Evolutionary conservation across 2,329 filamentous ascomycete species (phyloP), one percentile per base, ranked within the genome.

Genomic region (Penicillium concentricum): DNA sequence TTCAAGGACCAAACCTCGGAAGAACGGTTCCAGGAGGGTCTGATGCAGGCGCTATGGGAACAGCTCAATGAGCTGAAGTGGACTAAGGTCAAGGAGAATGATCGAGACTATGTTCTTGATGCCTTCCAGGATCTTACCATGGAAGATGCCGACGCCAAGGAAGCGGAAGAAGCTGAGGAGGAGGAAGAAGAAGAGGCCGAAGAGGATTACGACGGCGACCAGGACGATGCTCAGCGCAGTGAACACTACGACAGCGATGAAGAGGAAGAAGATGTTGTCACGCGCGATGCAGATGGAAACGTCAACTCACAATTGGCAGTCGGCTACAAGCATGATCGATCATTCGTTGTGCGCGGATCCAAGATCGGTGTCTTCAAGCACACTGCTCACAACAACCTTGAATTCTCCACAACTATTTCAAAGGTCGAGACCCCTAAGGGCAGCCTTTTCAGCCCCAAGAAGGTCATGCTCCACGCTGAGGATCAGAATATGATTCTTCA

Each of bases 291-390:
- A 51, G 90, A 94, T 64, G 89, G 88, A 41, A 92, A 95, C 67
- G 84, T 91, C 72, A 99, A 97, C 79, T 95, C 92, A 2, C 90
- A 94, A 69, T 83, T 99, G 52, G 94, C 94, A 13, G 94, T 99
- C 50, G 94, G 94, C 54, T 96, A 96, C 78, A 97, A 96, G 76
- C 90, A 97, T 64, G 94, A 99, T 72, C 86, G 94, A 58, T 97
- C 94, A 0, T 99, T 97, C 67, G 94, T 99, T 55, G 92, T 99
- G 42, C 89, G 94, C 61, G 94, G 94, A 32, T 94, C 92, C 67
- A 97, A 97, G 82, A 99, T 99, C 72, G 94, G 94, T 53, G 94
- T 99, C 39, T 99, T 99, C 84, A 97, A 95, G 75, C 94, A 99
- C 71, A 96, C 92, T 0, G 82, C 87, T 0, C 90, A 96, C 77